Evolutionary conservation across 2,329 filamentous ascomycete genomes (phyloP), one percentile per base, ranked within the genome.

Genomic region (Neofusicoccum parvum): DNA sequence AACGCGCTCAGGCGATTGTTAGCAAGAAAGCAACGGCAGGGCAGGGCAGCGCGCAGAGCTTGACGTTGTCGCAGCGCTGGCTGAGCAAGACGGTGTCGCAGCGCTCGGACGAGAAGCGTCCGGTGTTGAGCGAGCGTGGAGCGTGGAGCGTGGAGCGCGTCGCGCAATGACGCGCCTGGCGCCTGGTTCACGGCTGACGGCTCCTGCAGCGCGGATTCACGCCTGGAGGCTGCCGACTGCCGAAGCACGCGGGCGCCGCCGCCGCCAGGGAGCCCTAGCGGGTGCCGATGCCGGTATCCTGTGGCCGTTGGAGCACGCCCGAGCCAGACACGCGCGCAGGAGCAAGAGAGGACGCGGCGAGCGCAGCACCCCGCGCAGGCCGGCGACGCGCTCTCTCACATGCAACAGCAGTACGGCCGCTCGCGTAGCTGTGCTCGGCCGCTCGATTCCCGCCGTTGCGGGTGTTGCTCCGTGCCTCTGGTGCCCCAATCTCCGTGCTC

Each of bases 401-500:
- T 60, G 56, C 56, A 45, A 17, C 39, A 32, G 27, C 27, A 32
- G 27, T 15, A 23, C 15, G 43, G n/a, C 41, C 27, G 27, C 43
- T 37, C 56, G 56, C 56, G 27, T 60, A 48, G 11, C 39, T 20
- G 15, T 36, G 37, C 11, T n/a, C 41, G 2, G 54, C 39, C 39
- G 41, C 54, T 39, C 54, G 54, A 59, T 37, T 36, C 15, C 34
- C 11, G 54, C 54, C 56, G 56, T 48, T 60, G 56, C 56, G 43
- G 56, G 41, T 12, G 56, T 27, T 60, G 56, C 56, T 37, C 56
- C 56, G 56, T 60, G 56, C 56, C 56, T 14, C 36, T 60, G 41
- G 41, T 48, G 41, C 43, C 27, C 59, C 59, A 63, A 63, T 63
- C 59, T 63, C 59, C 59, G 59, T 43, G 46, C 59, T 37, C 59